Base-by-base conservation (phyloP, 2,329 filamentous ascomycete species). In the Colletotrichum nymphaeae region DNA sequence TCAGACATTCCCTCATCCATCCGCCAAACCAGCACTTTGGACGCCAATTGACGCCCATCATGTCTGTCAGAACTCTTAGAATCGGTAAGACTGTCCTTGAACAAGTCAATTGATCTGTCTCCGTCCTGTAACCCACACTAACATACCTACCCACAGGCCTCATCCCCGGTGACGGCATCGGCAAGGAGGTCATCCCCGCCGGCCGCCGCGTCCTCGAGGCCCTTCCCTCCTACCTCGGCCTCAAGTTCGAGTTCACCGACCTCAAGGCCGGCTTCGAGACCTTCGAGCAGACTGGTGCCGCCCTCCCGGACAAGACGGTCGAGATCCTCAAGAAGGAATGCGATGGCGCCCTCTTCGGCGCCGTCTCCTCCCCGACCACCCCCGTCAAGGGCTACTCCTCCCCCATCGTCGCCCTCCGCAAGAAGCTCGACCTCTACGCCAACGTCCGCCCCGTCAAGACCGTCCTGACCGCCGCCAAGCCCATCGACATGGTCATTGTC, bases 111-210 rank as follows among this genome's bases (percentile, higher is more conserved):
- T 67, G 71, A 52, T 26, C 16, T 14, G 14, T 60, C 30, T 4
- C 11, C 62, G 2, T 32, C 14, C 42, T 26, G 49, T 55, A 37
- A 8, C 57, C 8, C 37, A 35, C 12, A 37, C 63, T 74, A 52
- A 60, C 65, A 58, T 37, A 42, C 12, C 77, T 97, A 22, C 53
- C 37, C 26, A 3, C 56, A 73, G 95, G 95, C 83, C 94, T 98
- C 79, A 98, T 99, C 82, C 94, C 97, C 79, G 97, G 97, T 81
- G 97, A 99, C 86, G 97, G 97, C 85, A 99, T 99, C 86, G 97
- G 97, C 85, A 94, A 94, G 82, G 97, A 99, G 86, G 97, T 99
- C 83, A 98, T 99, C 84, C 97, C 97, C 77, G 94, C 97, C 67
- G 97, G 96, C 64, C 94, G 95, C 79, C 93, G 94, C 76, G 88